Evolutionary conservation across 129 eudicot genomes (phyloP).

Genomic region (Pulicaria dysenterica): DNA sequence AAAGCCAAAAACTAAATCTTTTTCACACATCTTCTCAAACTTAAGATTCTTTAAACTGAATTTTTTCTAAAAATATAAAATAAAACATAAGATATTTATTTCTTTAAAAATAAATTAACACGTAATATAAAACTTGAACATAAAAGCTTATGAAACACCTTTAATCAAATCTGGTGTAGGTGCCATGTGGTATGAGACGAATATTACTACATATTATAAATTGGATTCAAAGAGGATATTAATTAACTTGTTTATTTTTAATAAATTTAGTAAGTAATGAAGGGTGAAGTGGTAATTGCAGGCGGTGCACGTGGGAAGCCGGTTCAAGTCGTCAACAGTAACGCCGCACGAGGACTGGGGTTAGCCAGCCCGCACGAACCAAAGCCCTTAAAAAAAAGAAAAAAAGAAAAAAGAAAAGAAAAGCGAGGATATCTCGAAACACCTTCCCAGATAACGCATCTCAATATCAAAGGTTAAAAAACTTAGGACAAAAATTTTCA

Average conservation of each 20-base stretch:
- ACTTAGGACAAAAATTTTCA: not conserved
- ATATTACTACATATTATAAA: too few relatives aligned
- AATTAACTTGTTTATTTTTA: not conserved
- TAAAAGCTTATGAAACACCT: too few relatives aligned
- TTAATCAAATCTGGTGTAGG: too few relatives aligned
- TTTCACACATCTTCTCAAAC: too few relatives aligned
- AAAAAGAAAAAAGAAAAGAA: not conserved
- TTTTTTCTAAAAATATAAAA: too few relatives aligned
- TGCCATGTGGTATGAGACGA: too few relatives aligned
- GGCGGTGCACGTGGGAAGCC: slow-evolving; percentile 35
- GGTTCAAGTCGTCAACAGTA: slow-evolving; percentile 37
- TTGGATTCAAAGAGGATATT: too few relatives aligned
- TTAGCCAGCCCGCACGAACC: slow-evolving; percentile 40
- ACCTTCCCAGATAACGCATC: slow-evolving; percentile 33
- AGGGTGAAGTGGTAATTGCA: slow-evolving; percentile 21
- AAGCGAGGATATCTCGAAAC: slow-evolving; percentile 39
- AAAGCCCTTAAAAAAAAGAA: not conserved
- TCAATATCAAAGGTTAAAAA: slow-evolving; percentile 26
- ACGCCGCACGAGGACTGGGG: slow-evolving; percentile 44
- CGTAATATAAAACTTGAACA: too few relatives aligned
- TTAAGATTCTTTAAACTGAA: too few relatives aligned
- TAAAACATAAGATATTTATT: too few relatives aligned
- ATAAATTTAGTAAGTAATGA: not conserved
- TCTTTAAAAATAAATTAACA: too few relatives aligned
- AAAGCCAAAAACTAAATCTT: too few relatives aligned